Conservation (phyloP, 2,329 filamentous ascomycete species). For the Endoconidiophora laricicola region DNA sequence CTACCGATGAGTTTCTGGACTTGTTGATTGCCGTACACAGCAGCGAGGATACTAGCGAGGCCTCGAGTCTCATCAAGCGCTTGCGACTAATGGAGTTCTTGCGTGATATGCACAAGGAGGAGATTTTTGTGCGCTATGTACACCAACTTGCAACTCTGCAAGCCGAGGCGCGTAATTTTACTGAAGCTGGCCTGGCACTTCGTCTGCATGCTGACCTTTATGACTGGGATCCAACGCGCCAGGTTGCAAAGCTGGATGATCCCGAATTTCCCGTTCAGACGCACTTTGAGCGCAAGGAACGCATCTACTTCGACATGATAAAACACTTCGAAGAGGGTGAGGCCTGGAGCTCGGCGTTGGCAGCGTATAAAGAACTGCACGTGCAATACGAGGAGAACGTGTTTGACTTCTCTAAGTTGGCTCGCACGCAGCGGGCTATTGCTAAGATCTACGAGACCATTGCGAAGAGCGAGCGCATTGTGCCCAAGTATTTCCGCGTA, state of each 20-base stretch:
- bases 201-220: slow-evolving; percentile 86
- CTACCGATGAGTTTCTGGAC: slow-evolving; percentile 79
- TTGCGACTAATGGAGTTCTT: slow-evolving; percentile 89
- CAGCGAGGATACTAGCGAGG: slow-evolving; percentile 54
- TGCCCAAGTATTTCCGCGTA: slow-evolving; percentile 82
- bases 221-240: slow-evolving; percentile 64
- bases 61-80: slow-evolving; percentile 72
- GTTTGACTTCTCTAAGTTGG: slow-evolving; percentile 85
- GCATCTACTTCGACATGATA: slow-evolving; percentile 86
- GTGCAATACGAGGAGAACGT: slow-evolving; percentile 78
- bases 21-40: slow-evolving; percentile 80
- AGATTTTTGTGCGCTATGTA: slow-evolving; percentile 91
- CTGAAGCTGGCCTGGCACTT: slow-evolving; percentile 77
- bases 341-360: slow-evolving; percentile 77
- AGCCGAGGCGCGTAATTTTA: slow-evolving; percentile 55
- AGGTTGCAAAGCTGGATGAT: slow-evolving; percentile 49
- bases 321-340: slow-evolving; percentile 88
- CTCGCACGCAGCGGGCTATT: slow-evolving; percentile 75
- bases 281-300: slow-evolving; percentile 82
- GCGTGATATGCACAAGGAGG: slow-evolving; percentile 89
- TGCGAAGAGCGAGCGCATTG: slow-evolving; percentile 59
- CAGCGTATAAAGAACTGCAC: slow-evolving; percentile 79
- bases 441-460: slow-evolving; percentile 84
- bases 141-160: slow-evolving; percentile 77
- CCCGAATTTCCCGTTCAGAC: slow-evolving; percentile 70